Conservation (phyloP, 495 filamentous ascomycete genomes). For the Amniculicola lignicola region DNA sequence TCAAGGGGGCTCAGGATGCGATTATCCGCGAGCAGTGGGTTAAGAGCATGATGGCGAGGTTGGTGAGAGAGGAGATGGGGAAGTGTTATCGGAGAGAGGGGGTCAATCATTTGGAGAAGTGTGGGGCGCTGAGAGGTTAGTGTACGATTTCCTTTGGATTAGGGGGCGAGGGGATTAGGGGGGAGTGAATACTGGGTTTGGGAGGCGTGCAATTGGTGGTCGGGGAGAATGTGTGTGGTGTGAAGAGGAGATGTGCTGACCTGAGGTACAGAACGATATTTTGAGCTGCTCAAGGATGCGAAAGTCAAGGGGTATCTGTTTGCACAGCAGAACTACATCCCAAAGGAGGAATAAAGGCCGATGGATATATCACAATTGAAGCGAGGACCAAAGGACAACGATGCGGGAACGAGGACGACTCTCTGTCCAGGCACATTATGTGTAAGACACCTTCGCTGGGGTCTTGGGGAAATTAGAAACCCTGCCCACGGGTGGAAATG, state of each 20-base stretch:
- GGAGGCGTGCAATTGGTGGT: no score
- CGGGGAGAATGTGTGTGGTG: no score
- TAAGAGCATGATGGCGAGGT: slow-evolving; percentile 89
- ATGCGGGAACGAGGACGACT: no score
- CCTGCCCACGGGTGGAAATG: no score
- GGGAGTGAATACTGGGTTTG: no score
- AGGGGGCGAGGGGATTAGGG: no score
- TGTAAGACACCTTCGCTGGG: no score
- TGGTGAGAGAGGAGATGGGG: slow-evolving; percentile 89
- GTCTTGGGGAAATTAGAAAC: no score
- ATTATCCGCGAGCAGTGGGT: slow-evolving; percentile 98
- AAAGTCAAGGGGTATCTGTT: slow-evolving; percentile 87
- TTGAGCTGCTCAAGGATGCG: slow-evolving; percentile 79
- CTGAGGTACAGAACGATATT: slow-evolving; percentile 71
- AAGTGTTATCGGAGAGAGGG: slow-evolving; percentile 95
- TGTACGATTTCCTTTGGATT: slow-evolving; percentile 20
- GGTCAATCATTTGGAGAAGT: slow-evolving; percentile 97
- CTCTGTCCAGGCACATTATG: no score
- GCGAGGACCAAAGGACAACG: background rate
- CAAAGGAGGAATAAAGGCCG: slow-evolving; percentile 40
- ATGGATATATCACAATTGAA: background rate
- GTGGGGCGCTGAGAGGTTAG: slow-evolving; percentile 84
- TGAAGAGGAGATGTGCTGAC: no score
- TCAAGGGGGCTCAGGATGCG: slow-evolving; percentile 92
- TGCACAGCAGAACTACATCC: slow-evolving; percentile 83